Conservation (phyloP, 2,329 filamentous ascomycete species). For the Ophiocordyceps camponoti-leonardi region DNA sequence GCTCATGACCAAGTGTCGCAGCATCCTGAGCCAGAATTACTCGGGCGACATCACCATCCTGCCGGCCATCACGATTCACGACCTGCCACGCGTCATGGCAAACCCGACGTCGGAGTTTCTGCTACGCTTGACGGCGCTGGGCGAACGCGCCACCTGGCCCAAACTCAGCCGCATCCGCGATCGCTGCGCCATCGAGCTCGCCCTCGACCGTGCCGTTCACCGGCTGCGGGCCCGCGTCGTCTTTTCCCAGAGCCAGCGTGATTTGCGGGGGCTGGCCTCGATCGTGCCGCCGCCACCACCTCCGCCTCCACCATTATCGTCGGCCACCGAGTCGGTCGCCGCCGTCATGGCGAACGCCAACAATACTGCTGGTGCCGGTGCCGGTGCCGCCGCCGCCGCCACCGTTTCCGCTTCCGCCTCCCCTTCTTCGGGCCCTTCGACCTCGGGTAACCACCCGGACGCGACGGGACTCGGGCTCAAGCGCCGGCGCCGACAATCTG, state of each 20-base stretch:
- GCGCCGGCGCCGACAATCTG: conserved; percentile 30
- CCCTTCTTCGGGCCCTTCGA: conserved; percentile 4
- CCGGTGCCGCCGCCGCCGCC: not conserved
- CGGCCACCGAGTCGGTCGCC: not conserved
- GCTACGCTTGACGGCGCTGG: conserved; percentile 56
- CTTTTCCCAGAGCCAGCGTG: conserved; percentile 48
- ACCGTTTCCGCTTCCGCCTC: not conserved
- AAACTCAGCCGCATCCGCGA: conserved; percentile 74
- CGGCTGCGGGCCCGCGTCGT: conserved; percentile 49
- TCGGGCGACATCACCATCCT: conserved; percentile 91
- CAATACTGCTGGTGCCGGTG: too few species aligned
- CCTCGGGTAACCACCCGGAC: conserved; percentile 7
- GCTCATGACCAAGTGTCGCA: conserved; percentile 58
- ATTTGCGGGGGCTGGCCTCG: conserved; percentile 30
- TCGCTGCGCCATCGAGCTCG: conserved; percentile 75
- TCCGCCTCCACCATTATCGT: not conserved
- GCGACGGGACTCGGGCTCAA: conserved; percentile 13
- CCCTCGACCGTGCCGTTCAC: conserved; percentile 60
- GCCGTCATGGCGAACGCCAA: not conserved
- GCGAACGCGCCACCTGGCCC: conserved; percentile 83
- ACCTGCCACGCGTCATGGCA: conserved; percentile 59
- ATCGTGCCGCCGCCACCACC: not conserved
- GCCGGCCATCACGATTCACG: conserved; percentile 56
- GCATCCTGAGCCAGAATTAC: conserved; percentile 78
- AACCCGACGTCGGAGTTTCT: conserved; percentile 85